phyloP scores from a whole-genome alignment of 768 basidiomycete species.

The Nidularia pulvinata region DNA sequence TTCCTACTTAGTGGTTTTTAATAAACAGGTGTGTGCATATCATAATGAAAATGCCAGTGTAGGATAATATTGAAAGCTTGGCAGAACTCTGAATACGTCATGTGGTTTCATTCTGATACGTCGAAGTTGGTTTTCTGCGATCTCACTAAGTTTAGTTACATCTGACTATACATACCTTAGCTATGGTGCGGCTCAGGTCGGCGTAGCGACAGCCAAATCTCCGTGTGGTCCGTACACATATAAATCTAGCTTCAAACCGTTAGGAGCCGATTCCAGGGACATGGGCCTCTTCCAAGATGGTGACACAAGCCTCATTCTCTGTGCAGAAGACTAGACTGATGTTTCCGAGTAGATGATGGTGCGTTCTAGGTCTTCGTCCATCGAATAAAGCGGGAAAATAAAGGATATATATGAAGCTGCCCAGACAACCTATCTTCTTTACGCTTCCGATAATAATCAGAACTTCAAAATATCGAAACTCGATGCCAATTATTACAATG shows the following conservation, averaged over 20 bases:
- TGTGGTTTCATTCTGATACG: constrained; percentile 72
- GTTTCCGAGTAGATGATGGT: constrained; percentile 35
- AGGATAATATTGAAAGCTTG: not conserved
- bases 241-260: constrained; percentile 51
- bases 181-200: constrained; percentile 65
- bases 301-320: constrained; percentile 12
- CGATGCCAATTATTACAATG: constrained; percentile 59
- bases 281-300: constrained; percentile 59
- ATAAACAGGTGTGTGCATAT: constrained; percentile 36
- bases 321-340: not conserved
- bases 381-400: not conserved
- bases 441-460: constrained; percentile 68
- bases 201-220: constrained; percentile 55
- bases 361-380: not conserved
- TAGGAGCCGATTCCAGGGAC: constrained; percentile 60
- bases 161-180: constrained; percentile 20
- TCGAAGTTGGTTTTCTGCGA: constrained; percentile 37
- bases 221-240: constrained; percentile 65
- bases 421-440: constrained; percentile 56
- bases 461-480: constrained; percentile 65
- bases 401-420: constrained; percentile 22
- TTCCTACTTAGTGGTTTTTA: constrained; percentile 43
- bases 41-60: not conserved
- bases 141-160: not conserved
- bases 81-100: constrained; percentile 62